Evolutionary conservation across 1,139 yeast species (phyloP).

Genomic region (Debaryomycetaceae sp.): DNA sequence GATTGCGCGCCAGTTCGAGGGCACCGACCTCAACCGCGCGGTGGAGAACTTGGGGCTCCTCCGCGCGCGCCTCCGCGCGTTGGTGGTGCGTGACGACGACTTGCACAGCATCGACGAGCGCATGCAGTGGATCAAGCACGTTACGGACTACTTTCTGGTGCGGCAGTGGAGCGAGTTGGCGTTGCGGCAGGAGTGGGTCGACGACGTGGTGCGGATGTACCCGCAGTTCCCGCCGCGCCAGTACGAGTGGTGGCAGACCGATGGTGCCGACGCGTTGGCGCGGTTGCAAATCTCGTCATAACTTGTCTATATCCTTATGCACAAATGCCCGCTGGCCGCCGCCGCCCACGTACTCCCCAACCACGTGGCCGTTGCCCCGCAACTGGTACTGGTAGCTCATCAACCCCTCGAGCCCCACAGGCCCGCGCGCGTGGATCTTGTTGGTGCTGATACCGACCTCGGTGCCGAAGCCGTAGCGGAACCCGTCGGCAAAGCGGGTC

Average conservation of each 20-base stretch:
- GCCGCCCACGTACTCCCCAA: conserved; percentile 85
- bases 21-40: conserved; percentile 49
- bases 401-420: conserved; percentile 95
- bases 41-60: conserved; percentile 60
- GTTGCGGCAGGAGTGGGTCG: conserved; percentile 17
- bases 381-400: conserved; percentile 93
- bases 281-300: conserved; percentile 1
- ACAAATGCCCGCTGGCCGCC: conserved; percentile 82
- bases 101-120: conserved; percentile 52
- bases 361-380: conserved; percentile 89
- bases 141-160: conserved; percentile 59
- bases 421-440: conserved; percentile 97
- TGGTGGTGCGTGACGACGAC: conserved; percentile 41
- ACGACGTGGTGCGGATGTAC: conserved; percentile 28
- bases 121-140: conserved; percentile 67
- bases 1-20: conserved; percentile 44
- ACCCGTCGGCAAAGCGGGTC: conserved; percentile 97
- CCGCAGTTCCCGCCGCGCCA: conserved; percentile 42
- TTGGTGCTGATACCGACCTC: conserved; percentile 98
- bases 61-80: conserved; percentile 47
- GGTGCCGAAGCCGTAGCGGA: conserved; percentile 96
- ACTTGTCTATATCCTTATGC: conserved; percentile 56
- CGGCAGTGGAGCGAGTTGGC: conserved; percentile 55
- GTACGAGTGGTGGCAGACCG: conserved; percentile 29
- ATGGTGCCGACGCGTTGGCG: conserved; percentile 3